phyloP scores from a whole-genome alignment of 2,329 filamentous ascomycete genomes.

The Cordyceps javanica region DNA sequence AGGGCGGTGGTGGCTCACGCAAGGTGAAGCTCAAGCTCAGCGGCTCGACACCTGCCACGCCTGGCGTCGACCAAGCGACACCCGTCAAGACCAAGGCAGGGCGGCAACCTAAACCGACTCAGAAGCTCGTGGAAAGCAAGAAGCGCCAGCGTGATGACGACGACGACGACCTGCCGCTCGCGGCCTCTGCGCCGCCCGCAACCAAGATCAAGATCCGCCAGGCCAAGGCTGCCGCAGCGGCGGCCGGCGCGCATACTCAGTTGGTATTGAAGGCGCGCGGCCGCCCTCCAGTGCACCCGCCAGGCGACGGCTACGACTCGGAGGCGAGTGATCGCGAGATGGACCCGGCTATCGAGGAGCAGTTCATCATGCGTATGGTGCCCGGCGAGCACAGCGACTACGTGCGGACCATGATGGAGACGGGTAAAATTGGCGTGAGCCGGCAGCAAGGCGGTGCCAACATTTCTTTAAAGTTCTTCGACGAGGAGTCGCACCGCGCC shows the following conservation, averaged over 20 bases:
- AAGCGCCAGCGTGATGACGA: constrained; percentile 55
- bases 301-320: constrained; percentile 91
- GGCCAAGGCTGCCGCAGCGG: constrained; percentile 27
- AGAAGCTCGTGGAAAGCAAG: constrained; percentile 51
- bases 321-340: constrained; percentile 85
- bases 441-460: constrained; percentile 64
- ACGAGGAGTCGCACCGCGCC: constrained; percentile 66
- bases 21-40: constrained; percentile 39
- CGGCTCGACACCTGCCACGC: constrained; percentile 32
- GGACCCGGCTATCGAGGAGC: constrained; percentile 84
- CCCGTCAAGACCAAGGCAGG: constrained; percentile 53
- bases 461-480: constrained; percentile 73
- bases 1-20: constrained; percentile 24
- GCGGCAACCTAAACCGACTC: constrained; percentile 52
- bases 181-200: constrained; percentile 24
- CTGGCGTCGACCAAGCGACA: constrained; percentile 22
- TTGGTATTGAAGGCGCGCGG: constrained; percentile 56
- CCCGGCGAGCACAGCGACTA: constrained; percentile 84
- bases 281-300: constrained; percentile 60
- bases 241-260: constrained; percentile 26
- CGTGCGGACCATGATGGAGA: constrained; percentile 66
- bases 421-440: constrained; percentile 67
- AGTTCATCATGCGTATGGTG: constrained; percentile 83
- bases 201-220: constrained; percentile 51
- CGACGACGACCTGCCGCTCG: constrained; percentile 35